Evolutionary conservation across 2,329 filamentous ascomycete genomes (phyloP).

Genomic region (Periconia macrospinosa): DNA sequence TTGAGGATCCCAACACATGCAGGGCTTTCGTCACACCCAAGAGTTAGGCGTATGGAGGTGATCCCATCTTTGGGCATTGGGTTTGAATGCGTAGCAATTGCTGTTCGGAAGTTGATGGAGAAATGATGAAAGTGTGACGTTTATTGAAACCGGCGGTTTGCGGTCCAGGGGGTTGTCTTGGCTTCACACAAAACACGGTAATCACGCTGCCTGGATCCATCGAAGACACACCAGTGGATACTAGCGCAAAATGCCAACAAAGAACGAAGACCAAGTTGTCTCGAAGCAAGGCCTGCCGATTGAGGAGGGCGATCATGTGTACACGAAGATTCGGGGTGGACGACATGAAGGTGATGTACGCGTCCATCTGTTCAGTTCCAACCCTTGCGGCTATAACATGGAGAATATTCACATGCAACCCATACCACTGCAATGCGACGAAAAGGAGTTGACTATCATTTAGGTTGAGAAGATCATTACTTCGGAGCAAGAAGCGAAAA

Average conservation of each 20-base stretch:
- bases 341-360: constrained; percentile 43
- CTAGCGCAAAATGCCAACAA: constrained; percentile 3
- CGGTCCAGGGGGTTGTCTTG: no score
- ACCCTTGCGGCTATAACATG: neutral
- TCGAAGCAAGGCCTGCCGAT: constrained; percentile 46
- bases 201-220: no score
- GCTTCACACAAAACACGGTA: no score
- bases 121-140: no score
- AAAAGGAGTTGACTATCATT: neutral
- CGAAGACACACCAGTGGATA: neutral
- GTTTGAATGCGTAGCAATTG: no score
- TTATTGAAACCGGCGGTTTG: no score
- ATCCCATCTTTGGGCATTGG: no score
- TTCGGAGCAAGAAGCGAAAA: constrained; percentile 38
- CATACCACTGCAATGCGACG: neutral
- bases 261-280: constrained; percentile 13
- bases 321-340: constrained; percentile 45
- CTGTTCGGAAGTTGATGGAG: no score
- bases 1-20: no score
- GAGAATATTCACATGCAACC: neutral
- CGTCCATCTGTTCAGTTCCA: neutral
- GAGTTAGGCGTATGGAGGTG: no score
- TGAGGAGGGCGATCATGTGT: constrained; percentile 45
- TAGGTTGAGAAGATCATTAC: constrained; percentile 45
- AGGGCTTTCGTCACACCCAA: no score